These are phyloP conservation scores for Colletotrichum brevisporum DNA, from an alignment of 2,329 filamentous ascomycete species.

Conservation along the genomic window DNA sequence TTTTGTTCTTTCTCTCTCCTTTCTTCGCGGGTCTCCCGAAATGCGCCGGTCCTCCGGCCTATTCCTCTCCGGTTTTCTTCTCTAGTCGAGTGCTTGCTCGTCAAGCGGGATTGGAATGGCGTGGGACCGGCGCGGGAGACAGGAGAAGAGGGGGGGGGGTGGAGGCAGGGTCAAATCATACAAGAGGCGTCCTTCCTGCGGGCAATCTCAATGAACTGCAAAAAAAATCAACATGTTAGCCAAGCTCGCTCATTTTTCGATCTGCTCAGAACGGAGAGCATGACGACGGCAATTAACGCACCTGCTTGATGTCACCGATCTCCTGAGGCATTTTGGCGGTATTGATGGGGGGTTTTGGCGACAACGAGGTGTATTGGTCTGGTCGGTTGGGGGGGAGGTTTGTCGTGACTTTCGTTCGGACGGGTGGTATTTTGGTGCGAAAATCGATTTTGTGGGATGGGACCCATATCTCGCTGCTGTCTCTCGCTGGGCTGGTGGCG, in stretches of 20 bases:
- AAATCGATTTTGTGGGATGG: conserved; percentile 43
- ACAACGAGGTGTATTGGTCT: conserved; percentile 36
- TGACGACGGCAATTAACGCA: conserved; percentile 51
- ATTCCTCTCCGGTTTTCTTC: not conserved
- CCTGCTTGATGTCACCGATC: conserved; percentile 97
- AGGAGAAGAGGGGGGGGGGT: not conserved
- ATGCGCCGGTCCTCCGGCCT: not conserved
- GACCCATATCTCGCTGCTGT: conserved; percentile 3
- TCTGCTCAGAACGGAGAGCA: not conserved
- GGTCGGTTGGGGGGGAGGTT: conserved; percentile 25
- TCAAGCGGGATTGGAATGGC: not conserved
- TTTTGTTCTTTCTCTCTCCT: conserved; percentile 4
- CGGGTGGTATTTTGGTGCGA: conserved; percentile 41
- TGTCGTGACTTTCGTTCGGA: conserved; percentile 32
- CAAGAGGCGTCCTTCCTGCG: conserved; percentile 99
- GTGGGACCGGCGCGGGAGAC: no score
- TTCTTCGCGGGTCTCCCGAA: conserved; percentile 12
- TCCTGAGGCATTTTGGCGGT: conserved; percentile 95
- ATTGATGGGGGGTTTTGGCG: conserved; percentile 39
- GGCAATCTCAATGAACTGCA: conserved; percentile 99
- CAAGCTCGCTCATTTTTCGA: not conserved
- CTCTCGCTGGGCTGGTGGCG: conserved; percentile 19
- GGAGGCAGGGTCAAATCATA: conserved; percentile 64
- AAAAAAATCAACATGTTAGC: conserved; percentile 46
- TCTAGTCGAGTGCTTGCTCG: not conserved